Percentiles rank a stretch among this genome's conserved stretches.
Evolutionary conservation across 805 yeast species (phyloP).

Genomic region (Kluyveromyces dobzhanskii): DNA sequence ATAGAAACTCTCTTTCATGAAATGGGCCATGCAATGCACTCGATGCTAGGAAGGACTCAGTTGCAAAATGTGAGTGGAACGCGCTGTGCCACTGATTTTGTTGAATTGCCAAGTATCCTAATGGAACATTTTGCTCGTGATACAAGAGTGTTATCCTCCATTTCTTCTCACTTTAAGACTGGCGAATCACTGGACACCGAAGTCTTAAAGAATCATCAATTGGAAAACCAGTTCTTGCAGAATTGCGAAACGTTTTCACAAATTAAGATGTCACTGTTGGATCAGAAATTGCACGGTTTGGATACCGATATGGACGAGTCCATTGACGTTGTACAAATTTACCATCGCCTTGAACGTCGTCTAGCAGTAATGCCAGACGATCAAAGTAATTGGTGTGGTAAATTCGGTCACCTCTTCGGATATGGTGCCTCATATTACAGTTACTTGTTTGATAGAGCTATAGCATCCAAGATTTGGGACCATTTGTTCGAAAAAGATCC

Average conservation of each 20-base stretch:
- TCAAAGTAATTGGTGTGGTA: constrained; percentile 83
- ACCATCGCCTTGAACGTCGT: constrained; percentile 55
- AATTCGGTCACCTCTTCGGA: constrained; percentile 85
- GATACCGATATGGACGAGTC: constrained; percentile 27
- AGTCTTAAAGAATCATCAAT: constrained; percentile 43
- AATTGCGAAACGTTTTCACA: constrained; percentile 78
- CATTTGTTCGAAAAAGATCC: constrained; percentile 66
- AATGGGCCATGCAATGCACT: constrained; percentile 98
- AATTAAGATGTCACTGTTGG: constrained; percentile 81
- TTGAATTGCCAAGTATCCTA: constrained; percentile 90
- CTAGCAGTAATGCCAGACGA: constrained; percentile 58
- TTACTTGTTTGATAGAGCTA: constrained; percentile 83
- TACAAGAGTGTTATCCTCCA: constrained; percentile 60
- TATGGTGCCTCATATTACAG: constrained; percentile 94
- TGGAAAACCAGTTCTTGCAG: constrained; percentile 44
- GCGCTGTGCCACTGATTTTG: constrained; percentile 92
- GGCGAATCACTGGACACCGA: constrained; percentile 48
- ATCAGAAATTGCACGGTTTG: constrained; percentile 63
- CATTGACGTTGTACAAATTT: constrained; percentile 52
- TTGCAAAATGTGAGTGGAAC: constrained; percentile 93
- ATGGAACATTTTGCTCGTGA: constrained; percentile 91
- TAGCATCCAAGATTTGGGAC: constrained; percentile 79
- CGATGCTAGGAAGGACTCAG: constrained; percentile 88
- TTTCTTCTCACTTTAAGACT: constrained; percentile 62
- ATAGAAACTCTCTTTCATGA: constrained; percentile 95